Evolutionary conservation across 2,329 filamentous ascomycete species (phyloP).

Genomic region (Arthrocladium fulminans): DNA sequence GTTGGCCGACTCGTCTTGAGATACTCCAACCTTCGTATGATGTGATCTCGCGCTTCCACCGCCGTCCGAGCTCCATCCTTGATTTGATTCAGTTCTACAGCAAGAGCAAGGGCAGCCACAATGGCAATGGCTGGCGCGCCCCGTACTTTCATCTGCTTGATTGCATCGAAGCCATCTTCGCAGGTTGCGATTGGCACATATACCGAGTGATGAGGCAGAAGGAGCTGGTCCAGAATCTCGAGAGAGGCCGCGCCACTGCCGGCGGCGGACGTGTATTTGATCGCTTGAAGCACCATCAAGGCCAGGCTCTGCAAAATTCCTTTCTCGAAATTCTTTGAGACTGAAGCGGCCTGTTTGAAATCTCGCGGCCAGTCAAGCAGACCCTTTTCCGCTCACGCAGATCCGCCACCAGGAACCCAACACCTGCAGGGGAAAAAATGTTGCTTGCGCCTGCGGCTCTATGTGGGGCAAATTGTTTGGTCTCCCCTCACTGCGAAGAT

Average conservation of each 20-base stretch:
- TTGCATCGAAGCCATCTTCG: conserved; percentile 57
- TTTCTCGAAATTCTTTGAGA: too few relatives aligned
- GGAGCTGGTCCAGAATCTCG: conserved; percentile 55
- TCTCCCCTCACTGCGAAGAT: too few relatives aligned
- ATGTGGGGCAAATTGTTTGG: not conserved
- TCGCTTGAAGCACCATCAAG: conserved; percentile 49
- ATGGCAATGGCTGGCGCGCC: conserved; percentile 94
- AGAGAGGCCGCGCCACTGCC: conserved; percentile 27
- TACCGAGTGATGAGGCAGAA: conserved; percentile 50
- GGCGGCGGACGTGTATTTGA: conserved; percentile 48
- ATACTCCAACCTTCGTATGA: conserved; percentile 71
- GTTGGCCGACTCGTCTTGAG: conserved; percentile 84
- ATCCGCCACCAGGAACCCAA: not conserved
- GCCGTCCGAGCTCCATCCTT: conserved; percentile 40
- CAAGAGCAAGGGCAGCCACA: conserved; percentile 82
- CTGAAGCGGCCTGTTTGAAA: too few relatives aligned
- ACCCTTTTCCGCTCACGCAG: too few relatives aligned
- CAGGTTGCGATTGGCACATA: conserved; percentile 47
- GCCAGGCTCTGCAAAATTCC: not conserved
- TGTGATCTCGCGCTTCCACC: conserved; percentile 58
- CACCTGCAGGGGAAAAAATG: not conserved
- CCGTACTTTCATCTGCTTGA: conserved; percentile 56
- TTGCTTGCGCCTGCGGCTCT: not conserved
- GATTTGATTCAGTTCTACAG: conserved; percentile 62
- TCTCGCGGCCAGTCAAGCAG: too few relatives aligned